Evolutionary conservation across 495 filamentous ascomycete genomes (phyloP), one percentile per base, ranked within the genome.

Genomic region (Neurospora cerealis): DNA sequence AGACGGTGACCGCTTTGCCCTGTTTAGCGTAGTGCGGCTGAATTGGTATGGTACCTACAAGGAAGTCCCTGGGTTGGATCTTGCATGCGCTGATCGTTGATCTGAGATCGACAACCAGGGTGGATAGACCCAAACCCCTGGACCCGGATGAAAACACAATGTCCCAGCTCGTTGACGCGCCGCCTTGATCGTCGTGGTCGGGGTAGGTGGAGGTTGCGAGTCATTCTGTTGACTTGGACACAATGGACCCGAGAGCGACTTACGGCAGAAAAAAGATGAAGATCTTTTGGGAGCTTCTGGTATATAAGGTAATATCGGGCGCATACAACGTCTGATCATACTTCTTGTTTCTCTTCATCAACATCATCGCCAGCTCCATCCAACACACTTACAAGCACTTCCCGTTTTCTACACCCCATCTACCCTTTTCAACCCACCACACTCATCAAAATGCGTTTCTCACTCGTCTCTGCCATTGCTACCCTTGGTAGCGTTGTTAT

Each of bases 371-470:
- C 17, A 17, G 40, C 13, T 42, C 15, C 13, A 42, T 42, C 11
- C 15, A 17, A 15, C 17, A 11, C 40, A 42, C 5, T 42, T 17
- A 17, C 40, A 15, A 17, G 40, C 40, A 42, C 40, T 15, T 17
- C 40, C 40, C 15, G 40, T 13, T 15, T 42, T 42, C 40, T 17
- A 42, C 40, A 17, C 17, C 17, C 40, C 17, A 42, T 42, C 40
- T 42, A 42, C 40, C 40, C 40, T 42, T 17, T 42, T 17, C 15
- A 42, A 42, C 17, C 11, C 15, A 19, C 17, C 15, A 42, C 40
- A 42, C 11, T 42, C 40, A 42, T 42, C 40, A 42, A 5, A 42
- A 80, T 80, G 79, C 76, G 73, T 72, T 75, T 79, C 70, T 76
- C 74, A 46, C 32, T 77, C 28, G 36, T 77, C 48, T 42, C 73